Percentiles rank a stretch among this genome's conserved stretches.
Conservation (phyloP, 441 rosid genomes). For the Adansonia rubrostipa region DNA sequence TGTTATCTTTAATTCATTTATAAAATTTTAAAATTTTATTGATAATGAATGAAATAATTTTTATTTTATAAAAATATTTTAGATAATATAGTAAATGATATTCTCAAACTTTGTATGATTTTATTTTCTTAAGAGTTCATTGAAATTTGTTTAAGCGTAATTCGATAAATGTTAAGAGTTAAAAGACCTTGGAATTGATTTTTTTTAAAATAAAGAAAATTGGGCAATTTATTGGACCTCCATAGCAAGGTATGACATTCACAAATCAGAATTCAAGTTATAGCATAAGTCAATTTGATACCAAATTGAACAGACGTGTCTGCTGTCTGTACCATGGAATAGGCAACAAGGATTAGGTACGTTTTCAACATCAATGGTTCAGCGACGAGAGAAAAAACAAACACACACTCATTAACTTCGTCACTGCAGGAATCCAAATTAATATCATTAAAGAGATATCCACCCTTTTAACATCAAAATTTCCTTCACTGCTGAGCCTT, state of each 20-base stretch:
- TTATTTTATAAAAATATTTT: too few relatives aligned
- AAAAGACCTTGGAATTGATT: too few relatives aligned
- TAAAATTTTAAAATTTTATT: too few relatives aligned
- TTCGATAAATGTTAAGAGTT: too few relatives aligned
- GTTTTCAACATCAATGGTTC: background rate
- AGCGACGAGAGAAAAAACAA: background rate
- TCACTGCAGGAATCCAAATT: background rate
- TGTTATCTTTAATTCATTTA: too few relatives aligned
- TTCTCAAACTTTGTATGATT: too few relatives aligned
- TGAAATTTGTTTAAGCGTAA: too few relatives aligned
- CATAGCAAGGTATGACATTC: background rate
- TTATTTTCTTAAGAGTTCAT: too few relatives aligned
- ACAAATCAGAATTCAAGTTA: background rate
- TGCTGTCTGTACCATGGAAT: background rate
- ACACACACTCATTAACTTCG: background rate
- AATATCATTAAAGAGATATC: background rate
- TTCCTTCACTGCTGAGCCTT: too few relatives aligned
- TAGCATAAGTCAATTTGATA: background rate
- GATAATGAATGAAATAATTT: too few relatives aligned
- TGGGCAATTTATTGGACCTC: background rate
- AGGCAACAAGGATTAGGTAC: slow-evolving; percentile 1
- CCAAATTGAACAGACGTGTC: background rate
- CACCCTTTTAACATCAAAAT: too few relatives aligned
- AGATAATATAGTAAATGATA: too few relatives aligned
- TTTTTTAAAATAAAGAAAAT: background rate